Base-by-base conservation (phyloP, 164 flowering plant species). In the Hamamelis virginiana region DNA sequence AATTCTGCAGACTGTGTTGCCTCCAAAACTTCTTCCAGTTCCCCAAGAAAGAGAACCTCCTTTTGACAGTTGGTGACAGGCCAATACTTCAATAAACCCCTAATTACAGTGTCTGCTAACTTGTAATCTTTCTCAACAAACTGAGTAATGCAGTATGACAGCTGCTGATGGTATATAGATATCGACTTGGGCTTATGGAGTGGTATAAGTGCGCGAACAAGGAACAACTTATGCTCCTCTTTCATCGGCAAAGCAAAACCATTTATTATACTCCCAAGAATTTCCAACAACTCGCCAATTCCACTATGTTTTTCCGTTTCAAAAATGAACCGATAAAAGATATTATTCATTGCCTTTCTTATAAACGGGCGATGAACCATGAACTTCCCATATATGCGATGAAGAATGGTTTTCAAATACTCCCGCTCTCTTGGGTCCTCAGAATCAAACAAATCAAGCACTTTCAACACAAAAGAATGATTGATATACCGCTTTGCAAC, bases 281-380 rank as follows among this genome's bases (percentile, higher is more conserved):
- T n/a, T n/a, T n/a, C n/a, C n/a, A n/a, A n/a, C n/a, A n/a, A n/a
- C n/a, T n/a, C n/a, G n/a, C n/a, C n/a, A 80, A 63, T 73, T 46
- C 44, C 78, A 80, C 38, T 78, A 77, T n/a, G n/a, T n/a, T n/a
- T n/a, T n/a, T n/a, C n/a, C n/a, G n/a, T n/a, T n/a, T n/a, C n/a
- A n/a, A n/a, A n/a, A n/a, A n/a, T n/a, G n/a, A n/a, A n/a, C n/a
- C n/a, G n/a, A n/a, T n/a, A n/a, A n/a, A n/a, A n/a, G 1, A 77
- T 60, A 64, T 80, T 77, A 55, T 72, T 80, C 4, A 80, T 80
- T 1, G 70, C 78, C 55, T 69, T 74, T 62, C 81, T 68, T 41
- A 80, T 77, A 68, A 77, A 80, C 4, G 83, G 83, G 47, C 83
- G n/a, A n/a, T n/a, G n/a, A n/a, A n/a, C n/a, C n/a, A n/a, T n/a